Evolutionary conservation across 176 grass and related monocot species (phyloP), one percentile per base, ranked within the genome.

Genomic region (Musa beccarii): DNA sequence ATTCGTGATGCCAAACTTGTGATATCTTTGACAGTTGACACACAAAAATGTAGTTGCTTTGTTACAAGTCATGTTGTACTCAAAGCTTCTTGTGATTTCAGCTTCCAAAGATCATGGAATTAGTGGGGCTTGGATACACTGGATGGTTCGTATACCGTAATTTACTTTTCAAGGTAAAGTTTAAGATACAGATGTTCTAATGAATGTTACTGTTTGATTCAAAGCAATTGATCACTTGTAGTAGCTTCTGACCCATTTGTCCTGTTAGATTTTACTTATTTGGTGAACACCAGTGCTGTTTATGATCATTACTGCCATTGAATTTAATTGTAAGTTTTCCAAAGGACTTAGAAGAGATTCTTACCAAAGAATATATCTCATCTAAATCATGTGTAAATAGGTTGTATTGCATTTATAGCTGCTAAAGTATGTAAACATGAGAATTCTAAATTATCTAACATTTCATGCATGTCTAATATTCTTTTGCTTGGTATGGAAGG

Each of bases 61-160:
- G 26, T 28, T 2, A 1, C 26, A 1, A 26, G 1, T 26, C 26
- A 26, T 17, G 51, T 75, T 10, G 52, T 17, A 26, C 1, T 28
- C 20, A 64, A 77, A 63, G 4, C 79, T 3, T 66, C 55, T 22
- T n/a, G 69, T 81, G 73, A 43, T 17, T 74, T 81, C 81, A 98
- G 95, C 90, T 98, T 51, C 95, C 90, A 63, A 98, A 98, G 84
- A 52, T 98, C 72, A 74, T 98, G 83, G 95, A 98, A 73, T 82
- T 98, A 28, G 95, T 98, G 6, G 95, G 95, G 10, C 90, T 98
- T 12, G 95, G 95, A 13, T 98, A 98, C 84, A 93, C 95, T 55
- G 95, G 87, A 54, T 94, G 95, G 95, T 98, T 98, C 73, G 95
- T 98, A 2, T 98, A 98, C 77, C 88, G 95, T 63, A 94, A 98